Base-by-base conservation (phyloP, 352 stramenopile genomes). In the Phytophthora europaea region DNA sequence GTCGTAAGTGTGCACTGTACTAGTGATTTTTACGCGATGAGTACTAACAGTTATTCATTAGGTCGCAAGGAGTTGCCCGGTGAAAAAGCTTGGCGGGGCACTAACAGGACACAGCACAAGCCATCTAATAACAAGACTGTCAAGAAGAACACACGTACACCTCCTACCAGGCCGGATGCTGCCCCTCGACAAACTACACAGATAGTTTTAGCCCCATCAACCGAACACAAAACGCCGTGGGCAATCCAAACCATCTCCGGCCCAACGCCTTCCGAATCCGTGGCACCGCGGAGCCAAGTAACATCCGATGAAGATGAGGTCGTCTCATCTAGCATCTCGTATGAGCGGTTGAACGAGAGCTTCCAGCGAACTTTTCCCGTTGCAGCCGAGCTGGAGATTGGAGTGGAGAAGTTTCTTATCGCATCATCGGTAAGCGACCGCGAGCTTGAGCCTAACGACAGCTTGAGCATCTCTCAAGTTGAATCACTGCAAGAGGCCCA, bases 401-500 rank as follows among this genome's bases (percentile, higher is more conserved):
- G 76, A 8, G 84, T 95, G 20, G 85, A 93, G 54, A 89, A 81
- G 28, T 96, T 95, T 63, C 76, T 91, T 16, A 87, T 93, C 38
- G 83, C 86, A 31, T 89, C 85, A n/a, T 84, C 79, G 2, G 50
- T 66, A 15, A 83, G 77, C 6, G 84, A 83, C 26, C 73, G 75
- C 10, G 80, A 82, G 36, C 72, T 81, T 16, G 80, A 89, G 26
- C 73, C 84, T 10, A 78, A 83, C 28, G 77, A 83, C 26, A 80
- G 67, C 9, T 78, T 96, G 63, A 96, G 90, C 58, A 92, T 95
- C 50, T 94, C 90, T 38, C 90, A 96, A 71, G 75, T 96, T 38
- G 90, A 96, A 69, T 79, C 84, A 2, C 70, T 96, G 6, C 88
- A 96, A 45, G 88, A 95, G 64, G 86, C 88, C n/a, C 88, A 96